Evolutionary conservation across 2,329 filamentous ascomycete species (phyloP), one percentile per base, ranked within the genome.

Genomic region (Aspergillus puulaauensis): DNA sequence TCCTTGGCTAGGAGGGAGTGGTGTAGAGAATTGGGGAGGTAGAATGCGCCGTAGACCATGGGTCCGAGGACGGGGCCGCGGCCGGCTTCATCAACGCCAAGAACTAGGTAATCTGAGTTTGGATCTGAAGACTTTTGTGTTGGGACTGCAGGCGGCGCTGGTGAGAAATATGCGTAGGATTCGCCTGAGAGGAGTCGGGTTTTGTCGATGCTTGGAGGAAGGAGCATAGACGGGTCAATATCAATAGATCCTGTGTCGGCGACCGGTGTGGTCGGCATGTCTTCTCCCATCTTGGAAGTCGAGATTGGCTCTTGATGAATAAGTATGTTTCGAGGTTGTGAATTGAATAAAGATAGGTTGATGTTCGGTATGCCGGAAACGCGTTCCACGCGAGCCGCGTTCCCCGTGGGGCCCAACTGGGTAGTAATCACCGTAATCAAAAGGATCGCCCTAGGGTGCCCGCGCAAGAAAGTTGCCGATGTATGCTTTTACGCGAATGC

Each of bases 21-120:
- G 61, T 88, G 83, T 37, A 81, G 72, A 24, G 88, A 84, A 27
- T 86, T 79, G 0, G 86, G 82, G 2, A 90, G 75, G 52, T 96
- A 96, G 64, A 96, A 90, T 35, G 86, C 78, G 49, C 80, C 83
- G 72, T 88, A 88, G 52, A 89, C 84, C 86, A 87, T 89, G 17
- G 85, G 86, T 24, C 83, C 93, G 12, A 98, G 84, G n/a, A 97
- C 93, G 23, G 93, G 93, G 1, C 93, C 93, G 69, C 93, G 86
- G 46, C 93, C 93, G 65, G 93, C 93, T 80, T 98, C 93, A 74
- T 98, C 93, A 51, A 98, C 89, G 61, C 93, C 93, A 21, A 98
- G 82, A 19, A 90, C 88, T 75, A 64, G 56, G 40, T 52, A 43
- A 52, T 50, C 49, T 45, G 31, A 40, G 6, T 48, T 31, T 6